Evolutionary conservation across 176 grass and related monocot genomes (phyloP).

Genomic region (Aegilops speltoides): DNA sequence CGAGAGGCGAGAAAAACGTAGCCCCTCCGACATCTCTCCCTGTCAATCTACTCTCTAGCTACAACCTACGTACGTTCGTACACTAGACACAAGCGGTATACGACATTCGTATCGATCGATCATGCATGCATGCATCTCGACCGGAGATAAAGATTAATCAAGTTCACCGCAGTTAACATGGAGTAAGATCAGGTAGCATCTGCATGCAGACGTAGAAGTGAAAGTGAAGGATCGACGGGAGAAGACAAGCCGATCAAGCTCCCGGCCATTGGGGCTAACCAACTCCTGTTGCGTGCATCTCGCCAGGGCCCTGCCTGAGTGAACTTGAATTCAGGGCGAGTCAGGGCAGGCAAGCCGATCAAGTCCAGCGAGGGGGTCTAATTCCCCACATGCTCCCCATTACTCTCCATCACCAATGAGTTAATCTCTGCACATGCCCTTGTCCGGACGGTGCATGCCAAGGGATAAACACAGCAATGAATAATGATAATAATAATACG

Average conservation of each 20-base stretch:
- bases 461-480: constrained; percentile 13
- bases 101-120: background rate
- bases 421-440: constrained; percentile 38
- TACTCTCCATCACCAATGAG: constrained; percentile 14
- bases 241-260: background rate
- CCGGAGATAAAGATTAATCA: background rate
- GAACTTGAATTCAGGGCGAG: background rate
- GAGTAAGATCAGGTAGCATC: background rate
- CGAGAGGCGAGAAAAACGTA: background rate
- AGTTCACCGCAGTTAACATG: background rate
- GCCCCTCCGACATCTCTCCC: background rate
- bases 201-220: background rate
- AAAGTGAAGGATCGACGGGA: background rate
- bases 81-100: background rate
- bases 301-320: background rate
- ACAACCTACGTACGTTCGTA: background rate
- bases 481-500: background rate
- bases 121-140: constrained; percentile 6
- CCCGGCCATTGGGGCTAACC: background rate
- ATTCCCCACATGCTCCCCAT: constrained; percentile 26
- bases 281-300: background rate
- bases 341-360: background rate
- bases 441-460: constrained; percentile 23
- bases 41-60: background rate
- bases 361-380: background rate